A percentile compares a stretch with the other conserved stretches of the same genome.
phyloP scores from a whole-genome alignment of 2,329 filamentous ascomycete species.

The Microsporum ferrugineum region DNA sequence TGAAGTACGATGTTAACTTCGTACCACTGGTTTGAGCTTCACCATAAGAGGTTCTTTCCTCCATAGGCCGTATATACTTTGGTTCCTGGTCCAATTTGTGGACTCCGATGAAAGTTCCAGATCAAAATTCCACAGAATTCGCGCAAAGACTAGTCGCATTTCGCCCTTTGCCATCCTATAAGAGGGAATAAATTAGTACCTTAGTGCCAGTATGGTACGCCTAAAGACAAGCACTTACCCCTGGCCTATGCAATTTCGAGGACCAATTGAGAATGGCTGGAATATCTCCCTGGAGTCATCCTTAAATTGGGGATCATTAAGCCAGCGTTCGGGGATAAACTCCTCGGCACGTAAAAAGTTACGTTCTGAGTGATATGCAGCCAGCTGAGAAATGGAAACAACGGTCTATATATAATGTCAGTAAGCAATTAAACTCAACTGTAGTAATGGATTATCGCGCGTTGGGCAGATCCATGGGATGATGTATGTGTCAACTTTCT shows the following conservation, averaged over 20 bases:
- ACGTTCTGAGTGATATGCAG: conserved; percentile 9
- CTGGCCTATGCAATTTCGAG: conserved; percentile 15
- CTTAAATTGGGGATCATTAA: conserved; percentile 7
- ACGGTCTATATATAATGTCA: background rate
- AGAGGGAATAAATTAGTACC: background rate
- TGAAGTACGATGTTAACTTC: background rate
- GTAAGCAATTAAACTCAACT: background rate
- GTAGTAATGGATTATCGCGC: background rate
- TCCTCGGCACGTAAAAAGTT: conserved; percentile 17
- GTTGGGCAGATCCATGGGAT: too few species aligned
- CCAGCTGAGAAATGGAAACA: conserved; percentile 13
- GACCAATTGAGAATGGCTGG: conserved; percentile 15
- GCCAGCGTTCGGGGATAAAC: conserved; percentile 18
- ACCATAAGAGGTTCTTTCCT: background rate
- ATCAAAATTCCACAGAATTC: conserved; percentile 19
- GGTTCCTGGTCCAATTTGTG: conserved; percentile 11
- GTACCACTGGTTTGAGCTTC: background rate
- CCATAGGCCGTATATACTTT: background rate
- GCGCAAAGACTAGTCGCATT: conserved; percentile 16
- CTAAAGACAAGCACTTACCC: conserved; percentile 9
- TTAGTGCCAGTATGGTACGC: background rate
- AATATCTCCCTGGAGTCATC: conserved; percentile 12
- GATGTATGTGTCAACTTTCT: background rate
- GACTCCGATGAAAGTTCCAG: conserved; percentile 14
- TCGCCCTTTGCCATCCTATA: conserved; percentile 16